Evolutionary conservation across 208 protist genomes (phyloP).

Genomic region (Trypanosoma caninum): DNA sequence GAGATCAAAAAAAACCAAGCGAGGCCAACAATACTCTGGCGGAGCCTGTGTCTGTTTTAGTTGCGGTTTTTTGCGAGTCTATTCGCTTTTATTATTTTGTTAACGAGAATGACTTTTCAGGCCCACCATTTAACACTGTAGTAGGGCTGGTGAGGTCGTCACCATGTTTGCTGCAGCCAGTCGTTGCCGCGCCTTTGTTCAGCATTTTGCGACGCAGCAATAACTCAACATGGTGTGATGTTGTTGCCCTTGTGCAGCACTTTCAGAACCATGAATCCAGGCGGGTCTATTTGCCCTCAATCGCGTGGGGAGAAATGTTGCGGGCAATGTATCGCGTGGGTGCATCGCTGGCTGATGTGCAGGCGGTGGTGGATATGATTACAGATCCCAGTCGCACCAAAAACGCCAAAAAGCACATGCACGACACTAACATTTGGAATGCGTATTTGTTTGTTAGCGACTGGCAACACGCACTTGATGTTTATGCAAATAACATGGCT

Average conservation of each 20-base stretch:
- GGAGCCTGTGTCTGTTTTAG: not conserved
- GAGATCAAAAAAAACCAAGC: not conserved
- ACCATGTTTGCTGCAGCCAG: constrained; percentile 1
- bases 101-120: not conserved
- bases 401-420: constrained; percentile 38
- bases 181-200: constrained; percentile 23
- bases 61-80: constrained; percentile 24
- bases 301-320: constrained; percentile 69
- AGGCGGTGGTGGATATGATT: constrained; percentile 44
- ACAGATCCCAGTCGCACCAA: constrained; percentile 47
- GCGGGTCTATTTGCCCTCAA: constrained; percentile 48
- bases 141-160: not conserved
- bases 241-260: not conserved
- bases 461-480: constrained; percentile 43
- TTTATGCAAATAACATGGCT: constrained; percentile 42
- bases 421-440: constrained; percentile 58
- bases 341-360: constrained; percentile 37
- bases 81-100: constrained; percentile 11
- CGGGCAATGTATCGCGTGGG: constrained; percentile 51
- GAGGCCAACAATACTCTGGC: not conserved
- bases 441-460: constrained; percentile 55
- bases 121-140: constrained; percentile 20
- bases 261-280: not conserved
- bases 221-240: constrained; percentile 18
- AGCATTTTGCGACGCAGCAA: constrained; percentile 17